Evolutionary conservation across 139 green algal species (phyloP).

Genomic region (Cymbomonas tetramitiformis): DNA sequence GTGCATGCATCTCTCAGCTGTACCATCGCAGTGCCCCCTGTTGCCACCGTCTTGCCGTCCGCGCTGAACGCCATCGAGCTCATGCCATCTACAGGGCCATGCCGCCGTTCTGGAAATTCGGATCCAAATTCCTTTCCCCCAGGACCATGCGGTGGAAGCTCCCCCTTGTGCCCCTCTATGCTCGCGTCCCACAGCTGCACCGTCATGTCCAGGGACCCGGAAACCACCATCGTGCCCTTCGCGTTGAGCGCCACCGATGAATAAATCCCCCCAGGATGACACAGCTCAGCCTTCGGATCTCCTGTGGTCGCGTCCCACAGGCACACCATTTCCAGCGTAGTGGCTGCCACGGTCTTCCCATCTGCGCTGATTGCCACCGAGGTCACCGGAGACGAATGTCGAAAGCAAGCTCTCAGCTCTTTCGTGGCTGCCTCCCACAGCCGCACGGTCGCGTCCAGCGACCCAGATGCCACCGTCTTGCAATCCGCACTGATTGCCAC

Average conservation of each 20-base stretch:
- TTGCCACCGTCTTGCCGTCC: conserved; percentile 46
- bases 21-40: too few relatives aligned
- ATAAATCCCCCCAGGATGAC: conserved; percentile 49
- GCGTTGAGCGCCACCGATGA: conserved; percentile 60
- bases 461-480: conserved; percentile 56
- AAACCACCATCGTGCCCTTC: conserved; percentile 48
- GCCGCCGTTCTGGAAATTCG: too few relatives aligned
- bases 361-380: conserved; percentile 55
- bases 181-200: conserved; percentile 52
- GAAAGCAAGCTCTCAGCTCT: conserved; percentile 23
- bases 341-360: conserved; percentile 40
- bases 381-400: conserved; percentile 42
- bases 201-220: conserved; percentile 54
- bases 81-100: too few relatives aligned
- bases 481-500: conserved; percentile 50
- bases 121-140: too few relatives aligned
- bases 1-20: too few relatives aligned
- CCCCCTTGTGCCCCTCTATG: conserved; percentile 39
- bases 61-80: conserved; percentile 53
- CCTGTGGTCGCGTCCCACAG: conserved; percentile 69
- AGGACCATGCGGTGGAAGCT: too few relatives aligned
- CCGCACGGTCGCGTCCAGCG: conserved; percentile 51
- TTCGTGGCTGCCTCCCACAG: conserved; percentile 42
- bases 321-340: too few relatives aligned
- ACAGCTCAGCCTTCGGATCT: conserved; percentile 26